These are phyloP conservation scores for Polymyxa betae DNA, from an alignment of 208 protist species.

Conservation along the genomic window DNA sequence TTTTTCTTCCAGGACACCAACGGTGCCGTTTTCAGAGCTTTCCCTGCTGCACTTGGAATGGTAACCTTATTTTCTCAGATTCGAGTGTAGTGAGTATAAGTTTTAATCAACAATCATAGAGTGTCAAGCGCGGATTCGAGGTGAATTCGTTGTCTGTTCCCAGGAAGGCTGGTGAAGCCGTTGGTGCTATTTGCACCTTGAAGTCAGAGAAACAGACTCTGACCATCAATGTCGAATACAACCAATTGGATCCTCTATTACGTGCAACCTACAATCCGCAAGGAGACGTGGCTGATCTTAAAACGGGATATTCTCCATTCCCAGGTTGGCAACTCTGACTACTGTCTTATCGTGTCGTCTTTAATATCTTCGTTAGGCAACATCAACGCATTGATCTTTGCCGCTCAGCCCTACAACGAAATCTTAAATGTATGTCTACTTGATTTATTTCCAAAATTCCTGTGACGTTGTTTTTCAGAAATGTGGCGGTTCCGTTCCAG, in stretches of 20 bases:
- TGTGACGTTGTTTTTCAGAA: no score
- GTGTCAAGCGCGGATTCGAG: slow-evolving; percentile 34
- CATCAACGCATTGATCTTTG: slow-evolving; percentile 85
- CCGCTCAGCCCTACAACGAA: slow-evolving; percentile 74
- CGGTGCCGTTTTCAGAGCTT: slow-evolving; percentile 75
- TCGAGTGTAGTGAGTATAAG: background rate
- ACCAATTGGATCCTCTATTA: slow-evolving; percentile 70
- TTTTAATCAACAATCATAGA: background rate
- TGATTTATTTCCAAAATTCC: no score
- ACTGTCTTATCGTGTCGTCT: background rate
- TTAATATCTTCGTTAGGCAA: slow-evolving; percentile 72
- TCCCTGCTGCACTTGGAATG: slow-evolving; percentile 81
- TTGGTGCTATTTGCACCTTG: slow-evolving; percentile 60
- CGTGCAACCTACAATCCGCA: slow-evolving; percentile 24
- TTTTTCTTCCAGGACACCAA: slow-evolving; percentile 92
- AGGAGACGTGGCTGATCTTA: slow-evolving; percentile 58
- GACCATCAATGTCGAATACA: slow-evolving; percentile 74
- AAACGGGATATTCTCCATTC: slow-evolving; percentile 76
- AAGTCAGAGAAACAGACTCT: slow-evolving; percentile 22
- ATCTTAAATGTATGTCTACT: slow-evolving; percentile 68
- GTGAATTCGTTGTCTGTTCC: slow-evolving; percentile 87
- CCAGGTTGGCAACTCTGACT: slow-evolving; percentile 65
- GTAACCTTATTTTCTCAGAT: background rate
- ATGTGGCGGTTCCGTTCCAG: slow-evolving; percentile 75
- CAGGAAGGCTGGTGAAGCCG: slow-evolving; percentile 72